Evolutionary conservation across 768 basidiomycete species (phyloP).

Genomic region (Suillus subalutaceus): DNA sequence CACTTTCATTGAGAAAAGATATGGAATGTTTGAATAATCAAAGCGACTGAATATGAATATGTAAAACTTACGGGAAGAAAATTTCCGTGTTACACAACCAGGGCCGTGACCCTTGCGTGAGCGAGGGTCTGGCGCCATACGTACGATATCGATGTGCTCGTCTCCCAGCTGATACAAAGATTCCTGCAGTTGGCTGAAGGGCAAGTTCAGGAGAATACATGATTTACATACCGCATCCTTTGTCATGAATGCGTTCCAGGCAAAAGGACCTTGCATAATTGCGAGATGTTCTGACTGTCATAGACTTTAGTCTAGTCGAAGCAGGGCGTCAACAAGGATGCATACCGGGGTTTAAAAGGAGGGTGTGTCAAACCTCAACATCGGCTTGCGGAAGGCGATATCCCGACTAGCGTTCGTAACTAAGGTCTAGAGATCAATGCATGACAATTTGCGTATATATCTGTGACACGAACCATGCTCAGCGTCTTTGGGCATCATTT

Average conservation of each 20-base stretch:
- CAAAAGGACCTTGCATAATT: background rate
- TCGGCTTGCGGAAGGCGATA: constrained; percentile 3
- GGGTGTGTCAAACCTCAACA: constrained; percentile 5
- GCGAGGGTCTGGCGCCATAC: constrained; percentile 4
- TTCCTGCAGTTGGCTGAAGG: background rate
- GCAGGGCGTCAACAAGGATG: background rate
- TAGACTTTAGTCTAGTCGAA: background rate
- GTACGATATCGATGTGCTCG: constrained; percentile 19
- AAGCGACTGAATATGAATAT: background rate
- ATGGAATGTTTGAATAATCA: background rate
- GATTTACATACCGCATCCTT: background rate
- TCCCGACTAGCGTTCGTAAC: constrained; percentile 2
- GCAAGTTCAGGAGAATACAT: background rate
- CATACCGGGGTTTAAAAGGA: constrained; percentile 1
- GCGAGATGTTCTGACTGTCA: constrained; percentile 5
- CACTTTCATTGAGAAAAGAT: constrained; percentile 42
- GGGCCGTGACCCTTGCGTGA: constrained; percentile 30
- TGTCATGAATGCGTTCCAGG: background rate
- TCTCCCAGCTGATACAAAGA: constrained; percentile 3
- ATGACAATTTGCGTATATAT: too few species aligned
- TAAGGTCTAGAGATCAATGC: background rate
- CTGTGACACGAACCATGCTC: constrained; percentile 2
- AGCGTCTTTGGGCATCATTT: background rate
- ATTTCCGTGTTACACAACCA: constrained; percentile 20
- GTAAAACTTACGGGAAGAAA: constrained; percentile 25